phyloP scores from a whole-genome alignment of 1,139 yeast genomes.

The Debaryomyces fabryi region DNA sequence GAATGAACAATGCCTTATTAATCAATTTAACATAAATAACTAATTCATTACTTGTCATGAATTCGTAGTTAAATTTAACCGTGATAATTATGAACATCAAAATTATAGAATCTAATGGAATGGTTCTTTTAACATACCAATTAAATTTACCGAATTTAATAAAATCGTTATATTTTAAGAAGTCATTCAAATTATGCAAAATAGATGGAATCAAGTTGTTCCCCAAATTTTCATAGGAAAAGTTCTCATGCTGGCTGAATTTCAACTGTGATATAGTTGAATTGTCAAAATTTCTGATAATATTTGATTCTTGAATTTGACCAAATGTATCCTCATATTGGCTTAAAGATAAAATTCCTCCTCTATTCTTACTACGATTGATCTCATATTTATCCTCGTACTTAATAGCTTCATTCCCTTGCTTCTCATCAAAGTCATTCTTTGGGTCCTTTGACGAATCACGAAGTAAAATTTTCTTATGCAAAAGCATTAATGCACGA shows the following conservation, averaged over 20 bases:
- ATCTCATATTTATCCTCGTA: constrained; percentile 10
- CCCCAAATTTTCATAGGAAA: constrained; percentile 52
- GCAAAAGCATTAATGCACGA: constrained; percentile 56
- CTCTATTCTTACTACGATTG: constrained; percentile 20
- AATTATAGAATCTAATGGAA: constrained; percentile 63
- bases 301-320: constrained; percentile 40
- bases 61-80: constrained; percentile 53
- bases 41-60: constrained; percentile 37
- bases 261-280: constrained; percentile 40
- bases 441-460: constrained; percentile 18
- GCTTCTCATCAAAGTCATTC: constrained; percentile 12
- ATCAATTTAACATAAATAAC: constrained; percentile 41
- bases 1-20: constrained; percentile 46
- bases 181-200: constrained; percentile 59
- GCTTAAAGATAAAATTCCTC: constrained; percentile 35
- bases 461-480: constrained; percentile 51
- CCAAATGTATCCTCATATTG: constrained; percentile 50
- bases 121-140: constrained; percentile 61
- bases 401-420: constrained; percentile 15
- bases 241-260: constrained; percentile 35
- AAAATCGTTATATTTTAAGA: constrained; percentile 50
- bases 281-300: constrained; percentile 37
- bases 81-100: constrained; percentile 54
- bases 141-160: constrained; percentile 54
- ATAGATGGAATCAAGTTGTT: constrained; percentile 59